Evolutionary conservation across 2,329 filamentous ascomycete genomes (phyloP).

Genomic region (Teratosphaeria pseudoeucalypti): DNA sequence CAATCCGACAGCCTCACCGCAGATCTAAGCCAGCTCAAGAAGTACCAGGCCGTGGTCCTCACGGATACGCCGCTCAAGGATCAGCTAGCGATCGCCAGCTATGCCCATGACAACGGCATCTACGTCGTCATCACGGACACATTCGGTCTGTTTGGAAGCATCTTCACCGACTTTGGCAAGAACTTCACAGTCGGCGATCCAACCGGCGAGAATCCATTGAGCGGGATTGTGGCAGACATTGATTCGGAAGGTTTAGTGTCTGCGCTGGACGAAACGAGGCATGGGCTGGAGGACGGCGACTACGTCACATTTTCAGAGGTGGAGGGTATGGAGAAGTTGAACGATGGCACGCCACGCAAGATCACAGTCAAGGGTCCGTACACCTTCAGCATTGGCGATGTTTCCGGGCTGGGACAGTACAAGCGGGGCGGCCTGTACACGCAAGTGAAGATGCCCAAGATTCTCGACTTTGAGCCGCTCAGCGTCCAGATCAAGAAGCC

Average conservation of each 20-base stretch:
- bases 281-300: conserved; percentile 92
- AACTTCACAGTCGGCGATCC: conserved; percentile 85
- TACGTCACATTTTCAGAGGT: conserved; percentile 91
- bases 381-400: conserved; percentile 93
- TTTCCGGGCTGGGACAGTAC: conserved; percentile 78
- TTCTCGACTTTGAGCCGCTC: conserved; percentile 77
- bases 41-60: conserved; percentile 85
- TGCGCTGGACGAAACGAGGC: conserved; percentile 84
- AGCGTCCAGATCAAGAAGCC: conserved; percentile 71
- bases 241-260: conserved; percentile 85
- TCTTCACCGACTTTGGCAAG: conserved; percentile 95
- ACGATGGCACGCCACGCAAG: conserved; percentile 74
- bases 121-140: conserved; percentile 81
- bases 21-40: conserved; percentile 71
- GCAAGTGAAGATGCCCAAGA: conserved; percentile 98
- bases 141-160: conserved; percentile 84
- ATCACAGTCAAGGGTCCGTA: conserved; percentile 90
- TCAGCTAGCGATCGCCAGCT: conserved; percentile 78
- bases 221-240: conserved; percentile 82
- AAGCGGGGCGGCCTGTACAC: conserved; percentile 79
- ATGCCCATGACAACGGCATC: conserved; percentile 88
- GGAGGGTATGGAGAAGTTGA: conserved; percentile 82
- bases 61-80: conserved; percentile 72
- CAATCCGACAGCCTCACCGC: conserved; percentile 53
- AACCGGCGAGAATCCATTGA: conserved; percentile 78